Evolutionary conservation across 2,329 filamentous ascomycete species (phyloP), one percentile per base, ranked within the genome.

Genomic region (Aspergillus udagawae): DNA sequence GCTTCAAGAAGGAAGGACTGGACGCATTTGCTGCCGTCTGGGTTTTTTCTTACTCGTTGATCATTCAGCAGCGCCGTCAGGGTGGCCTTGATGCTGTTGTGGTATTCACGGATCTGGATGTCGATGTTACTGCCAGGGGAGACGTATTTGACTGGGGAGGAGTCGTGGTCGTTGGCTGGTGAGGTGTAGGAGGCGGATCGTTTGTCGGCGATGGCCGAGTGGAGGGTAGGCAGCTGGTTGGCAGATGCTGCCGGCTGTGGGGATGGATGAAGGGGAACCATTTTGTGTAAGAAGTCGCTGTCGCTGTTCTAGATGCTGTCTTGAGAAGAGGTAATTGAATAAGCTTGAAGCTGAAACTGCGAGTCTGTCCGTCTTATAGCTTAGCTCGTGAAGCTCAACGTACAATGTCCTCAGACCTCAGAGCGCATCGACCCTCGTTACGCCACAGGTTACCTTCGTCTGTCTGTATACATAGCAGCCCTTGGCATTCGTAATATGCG

Each of bases 61-160:
- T 82, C 85, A 72, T 86, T 86, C 64, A 86, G 79, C 14, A 86
- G 78, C 68, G 85, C 83, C 5, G 83, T 86, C 63, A 86, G 67
- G 2, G 82, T 80, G 32, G 82, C 79, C 74, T 86, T 86, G 74
- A 86, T 55, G 57, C 60, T 58, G 20, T 62, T 50, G n/a, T 63
- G 61, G 41, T 59, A 58, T 21, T 53, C 57, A 14, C 53, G 56
- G 27, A 53, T 60, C 41, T 45, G 32, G 25, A 25, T 35, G 49
- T 48, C 32, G 49, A 23, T 38, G 25, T 27, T 25, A 25, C n/a
- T 38, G 38, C 44, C 12, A 9, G 20, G 20, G 14, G 32, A 38
- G 21, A 47, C 32, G 10, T 42, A 25, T 14, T 38, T 51, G 12
- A 38, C 20, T 29, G 45, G 27, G 1, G 21, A 20, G 12, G 17